A percentile compares a stretch with the other conserved stretches of the same genome.
These are phyloP conservation scores for Heterobasidion occidentale DNA, from an alignment of 1,284 basidiomycete genomes.

Conservation along the genomic window DNA sequence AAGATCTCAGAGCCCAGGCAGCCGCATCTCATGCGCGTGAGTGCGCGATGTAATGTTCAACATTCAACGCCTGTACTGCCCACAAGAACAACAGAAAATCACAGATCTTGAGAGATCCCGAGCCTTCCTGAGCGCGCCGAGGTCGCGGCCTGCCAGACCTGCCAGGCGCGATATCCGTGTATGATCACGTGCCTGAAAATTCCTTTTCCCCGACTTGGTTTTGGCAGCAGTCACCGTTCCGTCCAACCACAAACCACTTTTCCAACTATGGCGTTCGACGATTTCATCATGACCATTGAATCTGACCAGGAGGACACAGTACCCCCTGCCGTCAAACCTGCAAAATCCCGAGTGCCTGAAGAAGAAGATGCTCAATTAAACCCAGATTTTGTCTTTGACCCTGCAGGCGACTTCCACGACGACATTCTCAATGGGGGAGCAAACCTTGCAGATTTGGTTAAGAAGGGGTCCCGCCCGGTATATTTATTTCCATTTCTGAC, in stretches of 20 bases:
- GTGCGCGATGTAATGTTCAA: too few relatives aligned
- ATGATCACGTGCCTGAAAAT: background rate
- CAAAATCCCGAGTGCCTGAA: constrained; percentile 15
- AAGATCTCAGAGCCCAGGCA: too few relatives aligned
- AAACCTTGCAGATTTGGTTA: constrained; percentile 44
- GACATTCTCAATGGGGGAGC: constrained; percentile 37
- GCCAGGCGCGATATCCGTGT: background rate
- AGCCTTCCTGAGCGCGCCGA: too few relatives aligned
- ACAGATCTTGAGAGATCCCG: too few relatives aligned
- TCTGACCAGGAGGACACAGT: constrained; percentile 54
- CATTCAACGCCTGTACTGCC: too few relatives aligned
- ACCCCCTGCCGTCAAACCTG: constrained; percentile 5
- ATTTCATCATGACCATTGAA: constrained; percentile 78
- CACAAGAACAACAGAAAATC: too few relatives aligned
- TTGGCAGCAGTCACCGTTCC: background rate
- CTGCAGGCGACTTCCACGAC: constrained; percentile 61
- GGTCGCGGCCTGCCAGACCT: background rate
- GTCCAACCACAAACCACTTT: background rate
- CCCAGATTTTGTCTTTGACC: constrained; percentile 79
- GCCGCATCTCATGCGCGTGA: too few relatives aligned
- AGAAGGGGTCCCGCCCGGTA: constrained; percentile 60
- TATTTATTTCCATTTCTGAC: constrained; percentile 18
- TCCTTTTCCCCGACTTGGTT: background rate
- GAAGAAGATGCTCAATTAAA: constrained; percentile 63
- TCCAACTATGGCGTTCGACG: constrained; percentile 22